Evolutionary conservation across 2,329 filamentous ascomycete genomes (phyloP), one percentile per base, ranked within the genome.

Genomic region (Exophiala mesophila): DNA sequence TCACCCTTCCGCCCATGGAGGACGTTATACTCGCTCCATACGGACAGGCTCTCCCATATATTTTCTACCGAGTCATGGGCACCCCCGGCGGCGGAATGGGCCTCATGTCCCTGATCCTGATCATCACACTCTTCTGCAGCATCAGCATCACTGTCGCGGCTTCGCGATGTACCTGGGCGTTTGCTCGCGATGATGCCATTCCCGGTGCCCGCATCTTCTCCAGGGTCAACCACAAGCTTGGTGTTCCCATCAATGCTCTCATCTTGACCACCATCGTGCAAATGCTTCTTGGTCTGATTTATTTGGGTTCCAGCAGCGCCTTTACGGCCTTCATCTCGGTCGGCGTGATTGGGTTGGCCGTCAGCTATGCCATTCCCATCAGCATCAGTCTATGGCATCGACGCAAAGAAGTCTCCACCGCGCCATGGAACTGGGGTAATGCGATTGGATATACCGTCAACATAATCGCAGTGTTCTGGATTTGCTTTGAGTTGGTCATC

Each of bases 171-270:
- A 83, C 80, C 1, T 87, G 83, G 57, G 82, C 82, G 9, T 86
- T 86, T 61, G 80, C 82, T n/a, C 77, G 83, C 24, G 82, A 86
- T 55, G 81, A 78, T 54, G 83, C 79, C 57, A 83, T 86, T 56
- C 82, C 82, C 0, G 55, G 77, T 4, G 79, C 76, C 5, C 63
- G 63, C 0, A 68, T 73, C 55, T 81, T 79, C 68, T 77, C 76
- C 54, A 58, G 64, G 16, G 79, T 85, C 36, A 80, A 85, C 62
- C 52, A 55, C 2, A 56, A 63, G 52, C 84, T 82, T 2, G 63
- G 71, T 36, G 85, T 82, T 1, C 82, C 82, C 0, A 78, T 84
- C 33, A 84, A 84, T 55, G 80, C 82, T 0, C 80, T 85, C 10
- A 78, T 81, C 70, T 71, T 83, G 58, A 83, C 84, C 54, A 71